phyloP scores from a whole-genome alignment of 225 moss, liverwort and hornwort genomes.

The Physcomitrium patens region DNA sequence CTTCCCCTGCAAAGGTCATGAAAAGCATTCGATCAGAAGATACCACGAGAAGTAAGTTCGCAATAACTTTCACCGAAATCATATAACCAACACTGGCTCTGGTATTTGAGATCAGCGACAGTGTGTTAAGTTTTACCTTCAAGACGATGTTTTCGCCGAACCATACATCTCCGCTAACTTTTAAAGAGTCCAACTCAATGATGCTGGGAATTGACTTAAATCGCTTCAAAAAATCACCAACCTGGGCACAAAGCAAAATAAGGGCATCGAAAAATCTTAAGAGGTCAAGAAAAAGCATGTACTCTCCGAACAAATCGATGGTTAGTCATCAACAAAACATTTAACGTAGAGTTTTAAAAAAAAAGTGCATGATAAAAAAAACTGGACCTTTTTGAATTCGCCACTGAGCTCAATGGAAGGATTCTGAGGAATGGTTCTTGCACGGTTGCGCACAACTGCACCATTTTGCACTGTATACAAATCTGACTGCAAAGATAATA shows the following conservation, averaged over 20 bases:
- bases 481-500: slow-evolving; percentile 69
- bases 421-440: slow-evolving; percentile 70
- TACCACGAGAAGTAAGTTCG: not conserved
- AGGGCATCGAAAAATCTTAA: not conserved
- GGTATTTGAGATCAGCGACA: not conserved
- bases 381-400: slow-evolving; percentile 89
- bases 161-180: slow-evolving; percentile 82
- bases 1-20: slow-evolving; percentile 56
- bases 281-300: not conserved
- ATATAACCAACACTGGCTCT: not conserved
- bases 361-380: not conserved
- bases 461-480: slow-evolving; percentile 86
- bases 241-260: slow-evolving; percentile 42
- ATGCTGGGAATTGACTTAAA: slow-evolving; percentile 96
- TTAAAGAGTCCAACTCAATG: slow-evolving; percentile 65
- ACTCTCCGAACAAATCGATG: not conserved
- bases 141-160: slow-evolving; percentile 73
- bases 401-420: slow-evolving; percentile 79
- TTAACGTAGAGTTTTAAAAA: not conserved
- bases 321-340: not conserved
- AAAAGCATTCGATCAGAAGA: not conserved
- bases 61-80: not conserved
- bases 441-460: slow-evolving; percentile 81
- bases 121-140: slow-evolving; percentile 54
- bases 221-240: slow-evolving; percentile 89